Base-by-base conservation (phyloP, 2,329 filamentous ascomycete species). In the Verticillium tricorpus region DNA sequence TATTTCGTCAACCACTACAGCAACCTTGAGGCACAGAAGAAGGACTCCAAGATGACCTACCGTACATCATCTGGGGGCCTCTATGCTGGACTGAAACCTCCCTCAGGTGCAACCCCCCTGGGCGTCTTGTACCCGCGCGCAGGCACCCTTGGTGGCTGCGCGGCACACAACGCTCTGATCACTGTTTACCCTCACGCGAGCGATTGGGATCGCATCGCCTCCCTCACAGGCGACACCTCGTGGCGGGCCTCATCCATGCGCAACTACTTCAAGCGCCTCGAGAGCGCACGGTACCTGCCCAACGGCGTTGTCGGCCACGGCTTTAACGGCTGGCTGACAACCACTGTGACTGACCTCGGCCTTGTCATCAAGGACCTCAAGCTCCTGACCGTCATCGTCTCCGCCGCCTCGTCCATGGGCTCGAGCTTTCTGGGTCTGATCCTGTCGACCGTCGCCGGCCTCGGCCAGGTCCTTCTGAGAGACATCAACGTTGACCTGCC, bases 181-280 rank as follows among this genome's bases (percentile, higher is more conserved):
- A 78, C 82, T 17, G 76, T 88, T 31, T 82, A 85, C 63, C 86
- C 87, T 0, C 80, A 85, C 62, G 77, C 82, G 56, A 81, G 79
- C 32, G 87, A 89, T 71, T 89, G 83, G 73, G 77, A 86, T 56
- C 73, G 82, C 67, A 82, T 89, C 61, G 81, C 80, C 3, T 71
- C 73, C 14, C 68, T 88, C 32, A 89, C 87, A 2, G 85, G 86
- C 4, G 87, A 90, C 67, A 66, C 72, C 2, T 84, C 83, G 0
- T 89, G 87, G 86, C 72, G 76, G 0, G 76, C 85, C 0, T 73
- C 76, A 5, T 85, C 85, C 63, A 89, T 89, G 85, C 78, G 85
- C 63, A 75, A 80, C 64, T 87, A 88, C 72, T 85, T 84, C 62
- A 71, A 77, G 67, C 81, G 78, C 67, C 70, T 89, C 12, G 86